phyloP scores from a whole-genome alignment of 1,139 yeast genomes.

The Lodderomyces elongisporus region DNA sequence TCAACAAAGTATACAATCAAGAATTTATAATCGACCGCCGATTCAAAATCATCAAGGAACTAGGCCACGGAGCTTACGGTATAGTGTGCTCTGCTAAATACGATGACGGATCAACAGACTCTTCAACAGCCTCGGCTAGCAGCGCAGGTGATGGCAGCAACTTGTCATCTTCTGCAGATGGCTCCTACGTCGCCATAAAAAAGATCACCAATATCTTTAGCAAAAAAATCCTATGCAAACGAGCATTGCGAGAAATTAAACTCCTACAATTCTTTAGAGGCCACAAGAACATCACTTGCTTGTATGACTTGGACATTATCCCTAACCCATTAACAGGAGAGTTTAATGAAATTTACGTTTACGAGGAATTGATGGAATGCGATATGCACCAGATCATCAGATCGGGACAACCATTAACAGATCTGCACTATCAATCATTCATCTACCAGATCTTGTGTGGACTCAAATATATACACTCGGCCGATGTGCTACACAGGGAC shows the following conservation, averaged over 20 bases:
- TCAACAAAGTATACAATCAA: conserved; percentile 71
- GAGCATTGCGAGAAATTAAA: conserved; percentile 86
- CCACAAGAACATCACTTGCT: conserved; percentile 86
- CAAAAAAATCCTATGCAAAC: conserved; percentile 79
- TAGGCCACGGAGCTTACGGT: conserved; percentile 98
- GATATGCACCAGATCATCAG: conserved; percentile 96
- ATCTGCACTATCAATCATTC: conserved; percentile 90
- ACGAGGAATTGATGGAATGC: conserved; percentile 96
- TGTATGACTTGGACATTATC: conserved; percentile 89
- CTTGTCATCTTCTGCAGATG: conserved; percentile 17
- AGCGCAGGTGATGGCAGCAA: conserved; percentile 7
- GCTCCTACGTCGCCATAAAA: conserved; percentile 75
- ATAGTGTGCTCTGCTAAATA: conserved; percentile 91
- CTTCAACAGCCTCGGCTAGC: conserved; percentile 1
- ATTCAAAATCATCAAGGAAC: conserved; percentile 79
- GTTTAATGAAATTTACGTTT: conserved; percentile 86
- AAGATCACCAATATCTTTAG: conserved; percentile 90
- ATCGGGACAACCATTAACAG: conserved; percentile 90
- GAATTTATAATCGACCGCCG: conserved; percentile 84
- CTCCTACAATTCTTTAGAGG: conserved; percentile 88
- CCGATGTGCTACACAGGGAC: conserved; percentile 92
- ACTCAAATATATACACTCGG: conserved; percentile 81
- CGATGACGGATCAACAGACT: conserved; percentile 51
- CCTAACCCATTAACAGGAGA: conserved; percentile 63
- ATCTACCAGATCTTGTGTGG: conserved; percentile 92